Conservation (phyloP, 2,329 filamentous ascomycete genomes). For the Stemphylium vesicarium region DNA sequence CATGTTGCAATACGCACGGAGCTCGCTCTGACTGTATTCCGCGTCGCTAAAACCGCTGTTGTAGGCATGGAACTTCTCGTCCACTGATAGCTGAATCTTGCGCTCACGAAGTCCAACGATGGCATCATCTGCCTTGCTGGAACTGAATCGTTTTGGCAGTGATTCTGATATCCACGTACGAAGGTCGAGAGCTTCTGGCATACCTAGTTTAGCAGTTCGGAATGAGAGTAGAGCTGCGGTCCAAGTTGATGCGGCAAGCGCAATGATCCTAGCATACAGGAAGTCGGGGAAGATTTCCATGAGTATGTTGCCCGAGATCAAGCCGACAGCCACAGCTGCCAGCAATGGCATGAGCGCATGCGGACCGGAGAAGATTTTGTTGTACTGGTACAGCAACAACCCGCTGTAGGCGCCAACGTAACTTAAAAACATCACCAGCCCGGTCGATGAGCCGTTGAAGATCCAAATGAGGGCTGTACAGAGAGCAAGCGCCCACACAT, state of each 20-base stretch:
- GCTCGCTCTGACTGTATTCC: slow-evolving; percentile 58
- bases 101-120: slow-evolving; percentile 22
- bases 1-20: slow-evolving; percentile 56
- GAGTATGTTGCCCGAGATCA: slow-evolving; percentile 56
- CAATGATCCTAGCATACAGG: slow-evolving; percentile 56
- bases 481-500: slow-evolving; percentile 61
- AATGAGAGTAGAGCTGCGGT: slow-evolving; percentile 58
- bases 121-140: slow-evolving; percentile 16
- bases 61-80: slow-evolving; percentile 52
- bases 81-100: slow-evolving; percentile 26
- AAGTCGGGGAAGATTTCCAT: slow-evolving; percentile 50
- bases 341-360: slow-evolving; percentile 57
- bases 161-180: slow-evolving; percentile 38
- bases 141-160: slow-evolving; percentile 11
- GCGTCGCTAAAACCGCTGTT: slow-evolving; percentile 52
- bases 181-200: slow-evolving; percentile 47
- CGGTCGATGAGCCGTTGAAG: slow-evolving; percentile 53
- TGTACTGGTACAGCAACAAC: slow-evolving; percentile 59
- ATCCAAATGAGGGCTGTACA: slow-evolving; percentile 60
- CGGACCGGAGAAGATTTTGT: slow-evolving; percentile 59
- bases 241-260: slow-evolving; percentile 59
- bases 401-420: slow-evolving; percentile 60
- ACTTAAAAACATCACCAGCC: slow-evolving; percentile 58
- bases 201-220: slow-evolving; percentile 56
- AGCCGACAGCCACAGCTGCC: slow-evolving; percentile 54